Conservation (phyloP, 2,329 filamentous ascomycete genomes). For the Colletotrichum ledebouriae region DNA sequence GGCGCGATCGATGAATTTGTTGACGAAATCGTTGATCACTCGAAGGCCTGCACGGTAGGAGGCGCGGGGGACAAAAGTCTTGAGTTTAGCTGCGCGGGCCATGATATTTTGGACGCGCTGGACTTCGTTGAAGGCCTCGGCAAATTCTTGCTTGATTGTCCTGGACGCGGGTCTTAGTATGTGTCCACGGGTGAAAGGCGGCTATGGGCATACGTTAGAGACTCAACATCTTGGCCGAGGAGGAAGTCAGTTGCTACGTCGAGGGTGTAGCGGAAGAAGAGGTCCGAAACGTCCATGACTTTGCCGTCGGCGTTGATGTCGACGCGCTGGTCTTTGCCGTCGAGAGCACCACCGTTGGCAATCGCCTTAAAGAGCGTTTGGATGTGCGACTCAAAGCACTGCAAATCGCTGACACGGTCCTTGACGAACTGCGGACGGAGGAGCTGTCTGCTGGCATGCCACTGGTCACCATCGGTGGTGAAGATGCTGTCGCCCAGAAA, state of each 20-base stretch:
- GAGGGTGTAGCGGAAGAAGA: conserved; percentile 88
- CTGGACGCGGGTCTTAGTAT: conserved; percentile 47
- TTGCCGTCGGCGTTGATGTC: conserved; percentile 72
- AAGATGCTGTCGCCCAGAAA: conserved; percentile 85
- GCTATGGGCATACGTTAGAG: conserved; percentile 60
- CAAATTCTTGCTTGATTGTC: conserved; percentile 75
- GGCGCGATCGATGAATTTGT: conserved; percentile 81
- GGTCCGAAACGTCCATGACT: conserved; percentile 77
- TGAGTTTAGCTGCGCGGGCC: conserved; percentile 74
- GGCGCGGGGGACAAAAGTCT: conserved; percentile 71
- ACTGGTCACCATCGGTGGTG: conserved; percentile 81
- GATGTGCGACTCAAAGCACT: conserved; percentile 85
- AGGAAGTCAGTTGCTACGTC: conserved; percentile 91
- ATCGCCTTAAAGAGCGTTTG: conserved; percentile 79
- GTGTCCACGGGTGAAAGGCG: not conserved
- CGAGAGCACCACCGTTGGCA: conserved; percentile 67
- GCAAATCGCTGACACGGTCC: conserved; percentile 84
- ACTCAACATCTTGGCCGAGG: conserved; percentile 80
- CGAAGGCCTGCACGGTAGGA: conserved; percentile 75
- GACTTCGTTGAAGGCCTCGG: conserved; percentile 84
- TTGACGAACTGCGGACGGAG: conserved; percentile 90
- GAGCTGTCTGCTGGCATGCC: conserved; percentile 85
- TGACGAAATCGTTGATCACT: conserved; percentile 81
- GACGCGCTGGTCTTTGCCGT: conserved; percentile 73
- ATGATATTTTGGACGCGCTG: conserved; percentile 80